Base-by-base conservation (phyloP, 495 filamentous ascomycete species). In the Letharia lupina region DNA sequence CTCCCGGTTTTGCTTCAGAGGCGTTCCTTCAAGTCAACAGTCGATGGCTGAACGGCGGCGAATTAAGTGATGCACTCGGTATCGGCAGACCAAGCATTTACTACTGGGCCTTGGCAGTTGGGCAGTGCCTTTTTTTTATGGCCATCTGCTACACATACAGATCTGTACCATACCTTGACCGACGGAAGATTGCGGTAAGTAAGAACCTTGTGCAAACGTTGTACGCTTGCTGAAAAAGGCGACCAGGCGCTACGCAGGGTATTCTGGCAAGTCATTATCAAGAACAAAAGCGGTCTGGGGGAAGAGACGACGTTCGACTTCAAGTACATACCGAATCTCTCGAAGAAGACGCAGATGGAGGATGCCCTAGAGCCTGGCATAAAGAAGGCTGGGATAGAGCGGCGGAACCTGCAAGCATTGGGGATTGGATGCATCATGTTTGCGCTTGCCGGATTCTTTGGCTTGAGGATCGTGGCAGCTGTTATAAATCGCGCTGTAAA, bases 251-350 rank as follows among this genome's bases (percentile, higher is more conserved):
- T 82, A n/a, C 85, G 84, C 37, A 79, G 70, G 62, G 66, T 80
- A 16, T 84, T 87, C 66, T 85, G 81, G 66, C 68, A 71, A 15
- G 67, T 87, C 50, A 77, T 88, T 41, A 79, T 85, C 9, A 77
- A 86, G 56, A 77, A 79, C 48, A 81, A 84, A 63, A 78, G 77
- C 18, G 86, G 81, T 1, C 79, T 90, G 1, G 78, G 83, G n/a
- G 72, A 78, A 33, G 82, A 84, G 71, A 81, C 80, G 2, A 70
- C 73, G 48, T 88, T 87, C 66, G 82, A 84, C 28, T 87, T 89
- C 73, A 85, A 88, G 71, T 89, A 87, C 71, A 74, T 89, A 10
- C 87, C 88, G 1, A 79, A 83, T 28, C 40, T 70, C 7, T 63
- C 60, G 13, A 72, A 65, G 48, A 68, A n/a, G 4, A 72, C 70